Conservation (phyloP, 208 protist species). For the Trichomonas vaginalis region DNA sequence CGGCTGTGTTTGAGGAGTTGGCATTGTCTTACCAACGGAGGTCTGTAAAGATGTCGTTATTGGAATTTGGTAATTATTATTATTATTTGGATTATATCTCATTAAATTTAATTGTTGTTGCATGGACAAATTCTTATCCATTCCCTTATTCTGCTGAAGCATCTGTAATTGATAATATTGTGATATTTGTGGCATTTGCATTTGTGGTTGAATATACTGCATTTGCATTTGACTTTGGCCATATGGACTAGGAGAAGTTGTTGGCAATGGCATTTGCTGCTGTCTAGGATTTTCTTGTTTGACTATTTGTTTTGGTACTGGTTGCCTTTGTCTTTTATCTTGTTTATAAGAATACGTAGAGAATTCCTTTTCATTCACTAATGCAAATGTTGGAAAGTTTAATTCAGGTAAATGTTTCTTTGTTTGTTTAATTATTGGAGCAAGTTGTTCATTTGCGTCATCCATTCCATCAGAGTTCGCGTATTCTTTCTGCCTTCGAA, state of each 20-base stretch:
- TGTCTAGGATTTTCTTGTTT: neutral
- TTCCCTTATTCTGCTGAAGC: too few species aligned
- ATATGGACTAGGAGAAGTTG: neutral
- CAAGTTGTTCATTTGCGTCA: neutral
- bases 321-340: too few species aligned
- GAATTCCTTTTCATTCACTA: neutral
- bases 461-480: neutral
- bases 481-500: neutral
- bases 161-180: too few species aligned
- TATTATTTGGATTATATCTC: too few species aligned
- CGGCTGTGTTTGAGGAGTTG: neutral
- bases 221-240: neutral
- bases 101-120: too few species aligned
- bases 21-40: neutral
- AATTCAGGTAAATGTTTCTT: neutral
- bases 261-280: neutral
- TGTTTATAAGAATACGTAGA: neutral
- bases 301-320: neutral
- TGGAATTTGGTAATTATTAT: neutral
- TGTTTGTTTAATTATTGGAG: neutral
- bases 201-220: neutral
- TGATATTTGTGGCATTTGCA: neutral
- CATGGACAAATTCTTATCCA: too few species aligned
- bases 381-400: neutral
- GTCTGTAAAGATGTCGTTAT: neutral